Evolutionary conservation across 1,284 basidiomycete species (phyloP).

Genomic region (Cystobasidium sp.): DNA sequence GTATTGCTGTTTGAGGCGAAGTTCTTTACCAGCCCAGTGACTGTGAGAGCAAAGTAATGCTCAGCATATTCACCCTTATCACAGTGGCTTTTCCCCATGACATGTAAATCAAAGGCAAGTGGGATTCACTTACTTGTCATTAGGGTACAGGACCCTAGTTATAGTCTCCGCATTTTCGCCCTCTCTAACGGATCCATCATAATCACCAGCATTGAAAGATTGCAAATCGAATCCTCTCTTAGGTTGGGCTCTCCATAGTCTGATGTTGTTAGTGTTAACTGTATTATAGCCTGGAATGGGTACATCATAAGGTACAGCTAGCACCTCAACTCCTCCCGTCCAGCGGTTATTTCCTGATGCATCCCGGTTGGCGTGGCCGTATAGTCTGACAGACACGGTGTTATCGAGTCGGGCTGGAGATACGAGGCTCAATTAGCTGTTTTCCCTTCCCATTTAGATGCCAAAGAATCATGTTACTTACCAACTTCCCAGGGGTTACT

Average conservation of each 20-base stretch:
- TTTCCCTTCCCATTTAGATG: background rate
- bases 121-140: constrained; percentile 56
- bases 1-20: constrained; percentile 92
- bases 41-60: constrained; percentile 15
- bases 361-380: constrained; percentile 74
- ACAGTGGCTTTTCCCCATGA: background rate
- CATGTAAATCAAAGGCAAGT: background rate
- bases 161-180: constrained; percentile 88
- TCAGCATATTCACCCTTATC: background rate
- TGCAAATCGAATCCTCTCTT: constrained; percentile 90
- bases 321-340: constrained; percentile 65
- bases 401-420: constrained; percentile 72
- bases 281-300: constrained; percentile 77
- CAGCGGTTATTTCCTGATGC: constrained; percentile 61
- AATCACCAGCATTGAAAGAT: constrained; percentile 90
- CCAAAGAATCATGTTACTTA: background rate
- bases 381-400: constrained; percentile 74
- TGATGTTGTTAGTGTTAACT: constrained; percentile 67
- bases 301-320: constrained; percentile 86
- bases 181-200: constrained; percentile 80
- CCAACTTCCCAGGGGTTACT: constrained; percentile 71
- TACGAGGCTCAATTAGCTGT: background rate
- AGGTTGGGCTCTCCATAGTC: constrained; percentile 81
- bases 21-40: constrained; percentile 73
- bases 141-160: constrained; percentile 65